phyloP scores from a whole-genome alignment of 139 green algal genomes.

The Chlorella sp. region DNA sequence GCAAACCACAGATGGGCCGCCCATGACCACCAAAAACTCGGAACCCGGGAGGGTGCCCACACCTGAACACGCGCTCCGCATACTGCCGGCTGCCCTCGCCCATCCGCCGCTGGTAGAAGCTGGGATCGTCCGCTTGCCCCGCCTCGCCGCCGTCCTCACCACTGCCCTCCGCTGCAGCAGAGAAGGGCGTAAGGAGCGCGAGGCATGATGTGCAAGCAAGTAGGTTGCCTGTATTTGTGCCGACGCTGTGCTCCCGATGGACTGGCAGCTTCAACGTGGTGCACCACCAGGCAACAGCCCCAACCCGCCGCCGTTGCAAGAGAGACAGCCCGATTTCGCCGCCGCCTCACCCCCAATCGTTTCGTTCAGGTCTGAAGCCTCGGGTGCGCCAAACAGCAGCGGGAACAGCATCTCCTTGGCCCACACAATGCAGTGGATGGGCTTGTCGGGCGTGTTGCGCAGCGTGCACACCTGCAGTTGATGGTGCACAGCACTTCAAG shows the following conservation, averaged over 20 bases:
- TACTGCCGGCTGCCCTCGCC: slow-evolving; percentile 41
- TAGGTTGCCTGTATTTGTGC: no score
- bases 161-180: neutral
- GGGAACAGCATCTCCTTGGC: slow-evolving; percentile 97
- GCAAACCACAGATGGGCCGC: no score
- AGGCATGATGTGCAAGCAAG: neutral
- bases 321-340: no score
- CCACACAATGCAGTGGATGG: slow-evolving; percentile 98
- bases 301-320: no score
- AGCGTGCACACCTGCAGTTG: slow-evolving; percentile 90
- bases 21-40: no score
- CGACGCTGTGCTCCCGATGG: no score
- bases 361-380: slow-evolving; percentile 65
- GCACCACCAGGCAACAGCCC: no score
- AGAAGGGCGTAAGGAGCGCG: neutral
- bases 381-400: slow-evolving; percentile 85
- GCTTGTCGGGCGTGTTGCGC: slow-evolving; percentile 97
- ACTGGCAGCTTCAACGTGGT: no score
- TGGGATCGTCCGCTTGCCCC: slow-evolving; percentile 8
- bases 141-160: neutral
- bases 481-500: neutral
- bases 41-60: no score
- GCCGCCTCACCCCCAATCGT: no score
- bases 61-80: slow-evolving; percentile 48
- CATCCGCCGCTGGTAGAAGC: slow-evolving; percentile 32